phyloP scores from a whole-genome alignment of 495 filamentous ascomycete genomes.

The Aspergillus asperescens region DNA sequence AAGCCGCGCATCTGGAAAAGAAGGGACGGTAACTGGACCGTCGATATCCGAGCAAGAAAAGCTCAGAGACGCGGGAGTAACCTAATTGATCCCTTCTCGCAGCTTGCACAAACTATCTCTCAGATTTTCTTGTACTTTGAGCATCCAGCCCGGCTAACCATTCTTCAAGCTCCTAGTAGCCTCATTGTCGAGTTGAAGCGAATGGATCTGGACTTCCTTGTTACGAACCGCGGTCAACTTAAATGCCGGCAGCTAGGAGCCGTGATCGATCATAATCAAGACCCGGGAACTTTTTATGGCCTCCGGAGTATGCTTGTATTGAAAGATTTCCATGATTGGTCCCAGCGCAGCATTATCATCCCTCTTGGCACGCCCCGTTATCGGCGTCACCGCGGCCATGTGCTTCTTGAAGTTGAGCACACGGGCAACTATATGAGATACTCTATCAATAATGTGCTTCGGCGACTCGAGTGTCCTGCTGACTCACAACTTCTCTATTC shows the following conservation, averaged over 20 bases:
- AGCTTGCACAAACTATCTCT: constrained; percentile 23
- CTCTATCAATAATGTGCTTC: constrained; percentile 43
- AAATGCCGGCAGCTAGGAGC: constrained; percentile 35
- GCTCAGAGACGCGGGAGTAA: constrained; percentile 14
- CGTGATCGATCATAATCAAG: constrained; percentile 48
- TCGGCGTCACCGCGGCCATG: constrained; percentile 26
- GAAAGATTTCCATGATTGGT: constrained; percentile 21
- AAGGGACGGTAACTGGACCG: constrained; percentile 26
- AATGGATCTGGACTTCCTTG: constrained; percentile 45
- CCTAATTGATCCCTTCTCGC: constrained; percentile 34
- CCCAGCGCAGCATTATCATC: constrained; percentile 45
- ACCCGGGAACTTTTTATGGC: constrained; percentile 48
- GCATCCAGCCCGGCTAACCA: constrained; percentile 27
- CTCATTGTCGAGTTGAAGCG: constrained; percentile 44
- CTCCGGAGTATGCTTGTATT: constrained; percentile 53
- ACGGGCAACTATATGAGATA: constrained; percentile 39
- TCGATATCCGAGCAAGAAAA: constrained; percentile 21
- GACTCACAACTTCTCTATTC: constrained; percentile 46
- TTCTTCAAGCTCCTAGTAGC: constrained; percentile 24
- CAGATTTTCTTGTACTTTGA: constrained; percentile 30
- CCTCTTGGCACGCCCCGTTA: constrained; percentile 37
- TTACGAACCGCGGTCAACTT: constrained; percentile 23
- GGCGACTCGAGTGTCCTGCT: constrained; percentile 43
- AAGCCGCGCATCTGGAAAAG: constrained; percentile 34
- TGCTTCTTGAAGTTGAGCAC: constrained; percentile 32